Evolutionary conservation across 192 early-diverging fungal species (phyloP).

Genomic region (Mortierella hygrophila): DNA sequence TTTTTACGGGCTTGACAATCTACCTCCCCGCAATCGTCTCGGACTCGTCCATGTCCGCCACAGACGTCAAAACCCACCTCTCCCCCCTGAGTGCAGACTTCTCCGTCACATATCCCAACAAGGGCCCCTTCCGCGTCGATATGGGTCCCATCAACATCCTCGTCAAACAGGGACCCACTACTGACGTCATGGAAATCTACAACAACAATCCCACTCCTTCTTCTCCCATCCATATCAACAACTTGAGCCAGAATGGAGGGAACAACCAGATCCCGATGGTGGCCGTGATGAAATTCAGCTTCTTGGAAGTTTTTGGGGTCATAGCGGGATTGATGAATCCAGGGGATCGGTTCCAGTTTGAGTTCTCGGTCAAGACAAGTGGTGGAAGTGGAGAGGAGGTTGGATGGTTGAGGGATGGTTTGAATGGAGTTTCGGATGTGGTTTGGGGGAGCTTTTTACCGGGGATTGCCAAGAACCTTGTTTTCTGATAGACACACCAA

Average conservation of each 20-base stretch:
- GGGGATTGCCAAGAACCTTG: slow-evolving; percentile 23
- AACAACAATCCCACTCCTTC: slow-evolving; percentile 7
- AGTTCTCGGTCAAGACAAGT: slow-evolving; percentile 24
- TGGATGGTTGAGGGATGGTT: slow-evolving; percentile 41
- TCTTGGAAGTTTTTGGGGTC: slow-evolving; percentile 19
- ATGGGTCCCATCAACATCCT: slow-evolving; percentile 28
- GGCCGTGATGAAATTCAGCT: slow-evolving; percentile 23
- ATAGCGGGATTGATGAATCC: slow-evolving; percentile 16
- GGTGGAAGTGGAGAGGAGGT: slow-evolving; percentile 21
- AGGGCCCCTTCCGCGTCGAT: slow-evolving; percentile 33
- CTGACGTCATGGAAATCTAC: slow-evolving; percentile 25
- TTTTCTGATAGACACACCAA: background rate
- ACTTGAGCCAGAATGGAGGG: slow-evolving; percentile 32
- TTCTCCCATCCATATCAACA: slow-evolving; percentile 33
- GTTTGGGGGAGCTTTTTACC: slow-evolving; percentile 32
- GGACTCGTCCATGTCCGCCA: slow-evolving; percentile 13
- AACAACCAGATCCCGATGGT: slow-evolving; percentile 22
- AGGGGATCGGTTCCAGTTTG: slow-evolving; percentile 10
- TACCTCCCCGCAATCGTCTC: slow-evolving; percentile 17
- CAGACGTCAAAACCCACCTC: slow-evolving; percentile 29
- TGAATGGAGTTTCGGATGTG: slow-evolving; percentile 25
- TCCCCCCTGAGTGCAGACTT: slow-evolving; percentile 39
- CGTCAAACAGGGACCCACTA: slow-evolving; percentile 6
- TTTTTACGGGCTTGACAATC: slow-evolving; percentile 15
- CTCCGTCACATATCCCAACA: slow-evolving; percentile 20